Percentiles rank a stretch among this genome's conserved stretches.
Evolutionary conservation across 768 basidiomycete genomes (phyloP).

Genomic region (Boletus sensibilis): DNA sequence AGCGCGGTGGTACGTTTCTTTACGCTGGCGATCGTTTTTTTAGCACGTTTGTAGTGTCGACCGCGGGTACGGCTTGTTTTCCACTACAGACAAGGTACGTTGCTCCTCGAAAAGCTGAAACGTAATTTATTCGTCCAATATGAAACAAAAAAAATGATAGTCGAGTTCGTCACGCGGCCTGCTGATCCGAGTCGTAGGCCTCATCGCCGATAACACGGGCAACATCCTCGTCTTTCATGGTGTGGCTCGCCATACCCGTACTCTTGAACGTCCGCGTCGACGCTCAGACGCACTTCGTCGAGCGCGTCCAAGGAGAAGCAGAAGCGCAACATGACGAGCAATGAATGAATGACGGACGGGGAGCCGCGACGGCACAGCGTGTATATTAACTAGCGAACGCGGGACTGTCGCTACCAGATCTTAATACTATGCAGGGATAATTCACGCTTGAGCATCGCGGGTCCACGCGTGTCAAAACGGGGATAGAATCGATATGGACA

Average conservation of each 20-base stretch:
- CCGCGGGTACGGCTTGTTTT: slow-evolving; percentile 68
- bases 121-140: too few relatives aligned
- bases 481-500: background rate
- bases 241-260: slow-evolving; percentile 78
- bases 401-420: background rate
- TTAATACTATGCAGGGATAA: background rate
- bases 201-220: slow-evolving; percentile 85
- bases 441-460: background rate
- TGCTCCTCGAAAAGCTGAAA: background rate
- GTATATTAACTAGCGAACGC: background rate
- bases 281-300: slow-evolving; percentile 36
- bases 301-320: background rate
- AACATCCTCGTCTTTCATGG: slow-evolving; percentile 84
- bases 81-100: slow-evolving; percentile 82
- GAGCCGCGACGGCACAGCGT: background rate
- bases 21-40: background rate
- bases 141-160: too few relatives aligned
- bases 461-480: background rate
- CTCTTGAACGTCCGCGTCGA: slow-evolving; percentile 59
- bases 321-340: background rate
- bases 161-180: slow-evolving; percentile 93
- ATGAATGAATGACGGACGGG: background rate
- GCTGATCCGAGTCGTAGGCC: slow-evolving; percentile 77
- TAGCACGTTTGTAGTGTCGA: background rate
- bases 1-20: slow-evolving; percentile 68